Evolutionary conservation across 352 stramenopile species (phyloP), one percentile per base, ranked within the genome.

Genomic region (Aphanomyces cochlioides): DNA sequence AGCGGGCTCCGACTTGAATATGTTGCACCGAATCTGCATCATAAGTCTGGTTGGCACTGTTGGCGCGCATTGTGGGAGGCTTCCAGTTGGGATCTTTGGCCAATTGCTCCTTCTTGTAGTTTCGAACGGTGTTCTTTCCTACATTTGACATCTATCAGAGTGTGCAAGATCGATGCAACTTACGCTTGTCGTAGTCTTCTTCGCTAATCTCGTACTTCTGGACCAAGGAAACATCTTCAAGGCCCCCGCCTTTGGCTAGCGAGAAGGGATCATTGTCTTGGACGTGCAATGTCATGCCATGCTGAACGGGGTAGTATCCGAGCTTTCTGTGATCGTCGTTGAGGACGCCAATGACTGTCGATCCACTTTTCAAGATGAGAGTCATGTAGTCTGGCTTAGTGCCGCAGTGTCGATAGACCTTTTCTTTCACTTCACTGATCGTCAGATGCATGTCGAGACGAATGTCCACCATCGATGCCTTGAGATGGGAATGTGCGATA

Each of bases 201-300:
- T 99, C 98, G 0, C 83, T 96, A 81, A 99, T 99, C 72, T 90
- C 77, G 79, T 99, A 99, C 82, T 99, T 99, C 69, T 98, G 73
- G 28, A 99, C 87, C 54, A 99, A 84, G 7, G 89, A 95, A 8
- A 97, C 89, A 77, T 99, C 95, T 75, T 99, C 97, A 12, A 99
- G 93, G 4, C 93, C 96, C 17, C 98, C 97, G 54, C 90, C 87
- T 40, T 81, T 88, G 34, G 92, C 97, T 19, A 98, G 81, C 39
- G 96, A 99, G 79, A 98, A 96, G 39, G 97, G 97, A 87, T 99
- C 95, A 28, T 91, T 90, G 77, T 99, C 96, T 48, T 98, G 78
- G 48, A 98, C 93, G 75, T 99, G 95, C 41, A 99, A 78, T 43
- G 92, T 89, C 88, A 98, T 97, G 64, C 96, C 96, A 70, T 79